phyloP scores from a whole-genome alignment of 768 basidiomycete species.

The Tephrocybe sp. region DNA sequence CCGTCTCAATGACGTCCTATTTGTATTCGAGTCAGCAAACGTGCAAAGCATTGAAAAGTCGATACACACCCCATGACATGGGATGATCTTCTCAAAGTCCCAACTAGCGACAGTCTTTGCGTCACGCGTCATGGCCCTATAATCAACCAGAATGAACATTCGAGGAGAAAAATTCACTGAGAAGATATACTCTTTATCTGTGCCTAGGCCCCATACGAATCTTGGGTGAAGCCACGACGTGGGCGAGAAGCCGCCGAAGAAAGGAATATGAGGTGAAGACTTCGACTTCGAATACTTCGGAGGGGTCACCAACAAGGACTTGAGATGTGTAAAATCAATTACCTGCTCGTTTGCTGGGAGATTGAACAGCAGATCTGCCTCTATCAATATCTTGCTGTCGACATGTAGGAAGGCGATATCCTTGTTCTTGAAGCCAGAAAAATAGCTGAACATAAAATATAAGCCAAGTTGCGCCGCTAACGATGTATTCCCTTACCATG shows the following conservation, averaged over 20 bases:
- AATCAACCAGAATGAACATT: not conserved
- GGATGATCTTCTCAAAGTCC: conserved; percentile 69
- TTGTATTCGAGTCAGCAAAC: not conserved
- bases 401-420: conserved; percentile 80
- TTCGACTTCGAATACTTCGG: conserved; percentile 35
- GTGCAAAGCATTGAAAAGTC: not conserved
- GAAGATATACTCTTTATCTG: conserved; percentile 31
- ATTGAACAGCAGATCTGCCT: conserved; percentile 81
- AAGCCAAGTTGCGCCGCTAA: not conserved
- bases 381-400: conserved; percentile 62
- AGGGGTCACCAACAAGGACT: not conserved
- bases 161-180: not conserved
- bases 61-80: conserved; percentile 51
- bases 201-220: conserved; percentile 28
- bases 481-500: conserved; percentile 33
- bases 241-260: conserved; percentile 29
- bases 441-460: conserved; percentile 41
- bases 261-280: conserved; percentile 24
- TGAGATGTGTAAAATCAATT: not conserved
- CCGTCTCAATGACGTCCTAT: conserved; percentile 55
- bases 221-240: conserved; percentile 26
- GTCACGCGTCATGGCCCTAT: conserved; percentile 55
- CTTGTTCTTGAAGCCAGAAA: conserved; percentile 63
- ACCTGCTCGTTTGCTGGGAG: conserved; percentile 78
- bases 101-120: conserved; percentile 61